Conservation (phyloP, 2,329 filamentous ascomycete genomes). For the Pestalotiopsis sp. region DNA sequence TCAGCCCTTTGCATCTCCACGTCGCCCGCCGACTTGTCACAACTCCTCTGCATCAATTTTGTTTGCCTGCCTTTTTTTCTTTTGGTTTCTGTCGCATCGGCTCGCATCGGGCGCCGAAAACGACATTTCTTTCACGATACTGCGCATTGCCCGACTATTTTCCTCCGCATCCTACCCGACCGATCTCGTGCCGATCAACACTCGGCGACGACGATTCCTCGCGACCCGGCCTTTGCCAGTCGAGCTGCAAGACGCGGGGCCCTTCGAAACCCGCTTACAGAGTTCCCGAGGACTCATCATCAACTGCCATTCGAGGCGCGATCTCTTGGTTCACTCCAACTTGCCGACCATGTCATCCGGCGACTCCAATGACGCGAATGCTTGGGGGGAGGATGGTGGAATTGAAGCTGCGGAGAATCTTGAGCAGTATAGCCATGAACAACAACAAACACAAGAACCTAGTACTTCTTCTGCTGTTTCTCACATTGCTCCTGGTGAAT, state of each 20-base stretch:
- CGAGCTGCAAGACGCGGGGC: neutral
- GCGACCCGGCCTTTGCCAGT: neutral
- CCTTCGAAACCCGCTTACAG: neutral
- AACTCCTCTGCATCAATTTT: neutral
- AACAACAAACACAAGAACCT: constrained; percentile 55
- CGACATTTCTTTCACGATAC: neutral
- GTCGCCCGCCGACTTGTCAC: neutral
- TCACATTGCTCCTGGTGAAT: constrained; percentile 52
- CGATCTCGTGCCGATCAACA: neutral
- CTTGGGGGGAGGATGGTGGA: constrained; percentile 55
- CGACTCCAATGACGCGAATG: constrained; percentile 20
- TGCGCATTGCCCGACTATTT: neutral
- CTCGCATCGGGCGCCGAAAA: neutral
- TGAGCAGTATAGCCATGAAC: constrained; percentile 54
- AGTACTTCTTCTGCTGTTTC: constrained; percentile 44
- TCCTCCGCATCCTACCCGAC: neutral
- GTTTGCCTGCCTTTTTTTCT: neutral
- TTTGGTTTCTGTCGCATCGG: neutral
- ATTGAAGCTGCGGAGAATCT: constrained; percentile 57
- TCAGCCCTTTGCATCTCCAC: neutral
- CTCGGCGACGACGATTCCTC: neutral
- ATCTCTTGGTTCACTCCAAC: neutral
- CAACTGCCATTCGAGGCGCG: neutral
- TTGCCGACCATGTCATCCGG: constrained; percentile 30
- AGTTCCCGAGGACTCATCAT: neutral